These are phyloP conservation scores for Aureobasidium namibiae DNA, from an alignment of 2,329 filamentous ascomycete genomes.

Conservation along the genomic window DNA sequence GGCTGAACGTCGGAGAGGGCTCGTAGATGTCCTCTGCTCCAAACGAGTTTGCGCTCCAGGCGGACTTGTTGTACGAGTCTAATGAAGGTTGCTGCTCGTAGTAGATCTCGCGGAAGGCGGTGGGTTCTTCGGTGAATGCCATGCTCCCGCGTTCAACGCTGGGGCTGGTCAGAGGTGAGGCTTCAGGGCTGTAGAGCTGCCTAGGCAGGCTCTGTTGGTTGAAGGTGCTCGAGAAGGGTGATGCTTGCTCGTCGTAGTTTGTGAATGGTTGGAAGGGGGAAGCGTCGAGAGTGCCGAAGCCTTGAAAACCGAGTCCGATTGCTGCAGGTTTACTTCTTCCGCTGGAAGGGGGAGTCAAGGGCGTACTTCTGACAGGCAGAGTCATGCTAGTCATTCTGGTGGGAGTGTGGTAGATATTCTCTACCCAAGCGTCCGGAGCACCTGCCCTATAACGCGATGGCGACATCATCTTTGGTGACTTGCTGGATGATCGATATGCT, in stretches of 20 bases:
- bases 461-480: constrained; percentile 14
- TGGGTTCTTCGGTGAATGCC: neutral
- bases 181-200: constrained; percentile 5
- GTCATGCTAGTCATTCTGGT: neutral
- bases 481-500: neutral
- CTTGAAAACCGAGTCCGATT: neutral
- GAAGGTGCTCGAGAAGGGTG: neutral
- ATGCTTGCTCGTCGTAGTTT: neutral
- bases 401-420: neutral
- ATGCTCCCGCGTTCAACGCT: constrained; percentile 1
- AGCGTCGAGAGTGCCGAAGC: neutral
- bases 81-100: neutral
- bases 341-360: constrained; percentile 8
- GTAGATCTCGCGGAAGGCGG: neutral
- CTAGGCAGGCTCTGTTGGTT: neutral
- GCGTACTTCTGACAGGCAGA: constrained; percentile 5
- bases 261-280: neutral
- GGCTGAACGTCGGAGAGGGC: constrained; percentile 8
- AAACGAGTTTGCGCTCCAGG: constrained; percentile 9
- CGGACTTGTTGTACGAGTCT: neutral
- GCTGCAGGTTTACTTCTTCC: neutral
- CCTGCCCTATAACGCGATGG: constrained; percentile 13
- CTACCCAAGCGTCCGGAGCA: constrained; percentile 4
- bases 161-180: constrained; percentile 11
- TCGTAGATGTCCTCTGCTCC: neutral